These are phyloP conservation scores for Chalciporus sphaerocephalus DNA, from an alignment of 768 basidiomycete species.

Conservation along the genomic window DNA sequence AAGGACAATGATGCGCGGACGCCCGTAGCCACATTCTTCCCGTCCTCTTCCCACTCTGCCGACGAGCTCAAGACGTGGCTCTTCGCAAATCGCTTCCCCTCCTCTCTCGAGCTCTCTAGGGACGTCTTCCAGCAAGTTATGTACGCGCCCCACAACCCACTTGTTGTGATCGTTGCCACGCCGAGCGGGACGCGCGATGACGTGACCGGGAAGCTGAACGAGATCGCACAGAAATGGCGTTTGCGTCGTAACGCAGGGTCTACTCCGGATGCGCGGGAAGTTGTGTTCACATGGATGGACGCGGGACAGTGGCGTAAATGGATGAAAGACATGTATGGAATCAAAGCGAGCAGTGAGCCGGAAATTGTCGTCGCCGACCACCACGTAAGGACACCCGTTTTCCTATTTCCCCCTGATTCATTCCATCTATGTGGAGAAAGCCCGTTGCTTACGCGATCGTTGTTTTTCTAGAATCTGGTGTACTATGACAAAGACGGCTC, in stretches of 20 bases:
- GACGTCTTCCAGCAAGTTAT: constrained; percentile 83
- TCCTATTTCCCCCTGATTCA: constrained; percentile 1
- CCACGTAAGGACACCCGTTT: constrained; percentile 55
- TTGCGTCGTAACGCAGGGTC: constrained; percentile 8
- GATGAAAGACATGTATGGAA: constrained; percentile 89
- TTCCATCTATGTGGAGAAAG: background rate
- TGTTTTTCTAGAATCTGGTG: constrained; percentile 49
- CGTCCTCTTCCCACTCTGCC: constrained; percentile 5
- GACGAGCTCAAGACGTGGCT: constrained; percentile 50
- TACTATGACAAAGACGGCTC: constrained; percentile 71
- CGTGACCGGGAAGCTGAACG: constrained; percentile 45
- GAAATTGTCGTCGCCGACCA: constrained; percentile 78
- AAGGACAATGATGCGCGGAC: constrained; percentile 51
- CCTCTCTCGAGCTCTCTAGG: constrained; percentile 66
- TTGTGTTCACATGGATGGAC: constrained; percentile 92
- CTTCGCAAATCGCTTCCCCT: constrained; percentile 65
- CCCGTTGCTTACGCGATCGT: background rate
- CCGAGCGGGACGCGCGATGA: constrained; percentile 33
- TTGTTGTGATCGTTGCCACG: constrained; percentile 72
- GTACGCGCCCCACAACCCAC: constrained; percentile 68
- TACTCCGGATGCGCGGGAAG: constrained; percentile 39
- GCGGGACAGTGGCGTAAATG: constrained; percentile 77
- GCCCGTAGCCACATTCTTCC: constrained; percentile 43
- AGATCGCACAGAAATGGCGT: constrained; percentile 61
- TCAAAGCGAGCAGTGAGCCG: constrained; percentile 35